Base-by-base conservation (phyloP, 116 monocot genomes). In the Zostera marina region DNA sequence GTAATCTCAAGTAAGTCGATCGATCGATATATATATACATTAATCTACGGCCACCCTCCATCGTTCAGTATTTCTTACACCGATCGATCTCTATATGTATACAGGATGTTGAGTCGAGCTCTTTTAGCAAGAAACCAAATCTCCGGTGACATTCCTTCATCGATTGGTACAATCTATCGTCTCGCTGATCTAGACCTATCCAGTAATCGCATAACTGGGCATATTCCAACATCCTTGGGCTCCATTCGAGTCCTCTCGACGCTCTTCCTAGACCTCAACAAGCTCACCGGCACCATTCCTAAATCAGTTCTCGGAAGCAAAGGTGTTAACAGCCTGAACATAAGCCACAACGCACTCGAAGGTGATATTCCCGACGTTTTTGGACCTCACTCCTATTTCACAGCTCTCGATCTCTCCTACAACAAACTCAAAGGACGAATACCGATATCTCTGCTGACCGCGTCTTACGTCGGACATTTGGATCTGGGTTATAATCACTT, bases 101-200 rank as follows among this genome's bases (percentile, higher is more conserved):
- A 16, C 15, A 42, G 43, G 23, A 84, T 71, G 84, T 73, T 84
- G 42, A 76, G 79, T 72, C 75, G 84, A 8, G 84, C 79, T 9
- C 76, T 90, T 12, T 67, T 90, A n/a, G 66, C 51, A 12, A 56
- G 66, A 49, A 90, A 90, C 72, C 70, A 63, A 52, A 24, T 90
- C 52, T 64, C 73, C 40, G 90, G 90, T 21, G 0, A 15, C 3
- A 72, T 90, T 45, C 84, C 90, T 0, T 6, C 53, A 1, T 90
- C 90, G 10, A 65, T 84, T 41, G 25, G 58, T 17, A 12, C 47
- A 43, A 62, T 90, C 64, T 68, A 44, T 58, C 75, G 84, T 11
- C 76, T 90, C 11, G 84, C 84, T 25, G 90, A 90, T 52, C 84
- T 90, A 9, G 84, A 90, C 47, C 74, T 90, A 39, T 55, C 81